Conservation (phyloP, 805 yeast genomes). For the Candida sanyiensis region DNA sequence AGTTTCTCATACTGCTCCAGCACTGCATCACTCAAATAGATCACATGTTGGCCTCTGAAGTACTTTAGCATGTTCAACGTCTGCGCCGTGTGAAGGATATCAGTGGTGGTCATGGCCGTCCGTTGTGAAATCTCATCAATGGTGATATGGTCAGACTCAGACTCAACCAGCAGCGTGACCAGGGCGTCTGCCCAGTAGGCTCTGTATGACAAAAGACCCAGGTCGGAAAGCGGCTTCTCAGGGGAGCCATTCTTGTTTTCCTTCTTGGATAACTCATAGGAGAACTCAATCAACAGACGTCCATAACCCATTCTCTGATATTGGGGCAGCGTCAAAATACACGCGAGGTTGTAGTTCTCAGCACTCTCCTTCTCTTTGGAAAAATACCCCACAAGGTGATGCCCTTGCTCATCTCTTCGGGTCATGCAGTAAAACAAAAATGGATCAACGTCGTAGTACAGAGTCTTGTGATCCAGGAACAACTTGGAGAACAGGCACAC, state of each 20-base stretch:
- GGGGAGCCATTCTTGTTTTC: conserved; percentile 95
- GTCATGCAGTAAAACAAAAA: conserved; percentile 96
- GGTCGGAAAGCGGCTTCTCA: conserved; percentile 92
- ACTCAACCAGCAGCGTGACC: conserved; percentile 60
- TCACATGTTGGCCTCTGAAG: conserved; percentile 91
- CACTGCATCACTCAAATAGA: conserved; percentile 79
- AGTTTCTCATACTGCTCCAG: conserved; percentile 68
- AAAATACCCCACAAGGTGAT: conserved; percentile 93
- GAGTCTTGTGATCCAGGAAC: conserved; percentile 91
- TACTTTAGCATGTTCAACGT: conserved; percentile 85
- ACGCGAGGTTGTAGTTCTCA: conserved; percentile 92
- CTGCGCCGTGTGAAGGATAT: conserved; percentile 87
- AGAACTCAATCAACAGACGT: conserved; percentile 83
- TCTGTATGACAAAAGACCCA: conserved; percentile 88
- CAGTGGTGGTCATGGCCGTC: conserved; percentile 95
- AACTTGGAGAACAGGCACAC: conserved; percentile 84
- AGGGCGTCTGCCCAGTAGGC: conserved; percentile 95
- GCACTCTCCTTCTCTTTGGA: conserved; percentile 96
- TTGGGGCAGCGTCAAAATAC: conserved; percentile 93
- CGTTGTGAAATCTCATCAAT: conserved; percentile 84
- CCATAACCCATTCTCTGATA: conserved; percentile 96
- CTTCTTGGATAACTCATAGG: conserved; percentile 81
- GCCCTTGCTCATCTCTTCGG: conserved; percentile 80
- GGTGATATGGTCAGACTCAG: conserved; percentile 50
- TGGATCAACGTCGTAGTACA: conserved; percentile 97